These are phyloP conservation scores for Xylaria multiplex DNA, from an alignment of 2,329 filamentous ascomycete genomes.

Conservation along the genomic window DNA sequence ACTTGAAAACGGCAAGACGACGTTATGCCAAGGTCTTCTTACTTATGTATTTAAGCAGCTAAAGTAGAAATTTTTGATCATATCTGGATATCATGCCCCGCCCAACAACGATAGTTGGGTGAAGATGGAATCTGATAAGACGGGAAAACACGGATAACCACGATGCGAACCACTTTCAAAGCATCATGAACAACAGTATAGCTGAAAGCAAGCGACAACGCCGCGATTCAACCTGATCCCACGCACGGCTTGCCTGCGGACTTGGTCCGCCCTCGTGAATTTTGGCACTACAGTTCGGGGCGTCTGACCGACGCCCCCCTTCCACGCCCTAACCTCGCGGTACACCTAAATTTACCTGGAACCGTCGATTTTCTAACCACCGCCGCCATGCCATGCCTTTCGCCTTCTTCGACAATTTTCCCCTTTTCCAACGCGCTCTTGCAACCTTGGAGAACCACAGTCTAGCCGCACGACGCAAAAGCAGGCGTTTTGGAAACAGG, in stretches of 20 bases:
- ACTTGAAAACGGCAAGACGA: background rate
- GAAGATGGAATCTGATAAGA: slow-evolving; percentile 24
- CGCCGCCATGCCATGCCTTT: slow-evolving; percentile 12
- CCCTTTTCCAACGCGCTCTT: slow-evolving; percentile 39
- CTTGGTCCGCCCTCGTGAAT: slow-evolving; percentile 3
- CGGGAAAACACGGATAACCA: slow-evolving; percentile 33
- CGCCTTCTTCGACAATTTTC: slow-evolving; percentile 13
- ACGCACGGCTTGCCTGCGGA: slow-evolving; percentile 15
- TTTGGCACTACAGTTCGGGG: slow-evolving; percentile 12
- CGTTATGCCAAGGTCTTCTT: slow-evolving; percentile 26
- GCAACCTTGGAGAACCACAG: slow-evolving; percentile 30
- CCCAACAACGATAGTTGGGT: slow-evolving; percentile 22
- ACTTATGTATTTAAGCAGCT: slow-evolving; percentile 45
- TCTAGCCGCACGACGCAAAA: slow-evolving; percentile 36
- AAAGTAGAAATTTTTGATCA: slow-evolving; percentile 40
- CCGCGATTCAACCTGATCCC: slow-evolving; percentile 38
- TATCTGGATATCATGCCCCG: slow-evolving; percentile 38
- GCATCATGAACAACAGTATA: slow-evolving; percentile 40
- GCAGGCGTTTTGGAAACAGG: slow-evolving; percentile 37
- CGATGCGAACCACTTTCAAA: slow-evolving; percentile 44
- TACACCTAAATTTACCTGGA: slow-evolving; percentile 34
- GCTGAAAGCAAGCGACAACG: slow-evolving; percentile 41
- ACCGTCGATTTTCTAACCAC: slow-evolving; percentile 30
- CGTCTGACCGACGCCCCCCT: slow-evolving; percentile 11
- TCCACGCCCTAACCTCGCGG: slow-evolving; percentile 30